Evolutionary conservation across 805 yeast species (phyloP).

Genomic region (Schizosaccharomyces japonicus): DNA sequence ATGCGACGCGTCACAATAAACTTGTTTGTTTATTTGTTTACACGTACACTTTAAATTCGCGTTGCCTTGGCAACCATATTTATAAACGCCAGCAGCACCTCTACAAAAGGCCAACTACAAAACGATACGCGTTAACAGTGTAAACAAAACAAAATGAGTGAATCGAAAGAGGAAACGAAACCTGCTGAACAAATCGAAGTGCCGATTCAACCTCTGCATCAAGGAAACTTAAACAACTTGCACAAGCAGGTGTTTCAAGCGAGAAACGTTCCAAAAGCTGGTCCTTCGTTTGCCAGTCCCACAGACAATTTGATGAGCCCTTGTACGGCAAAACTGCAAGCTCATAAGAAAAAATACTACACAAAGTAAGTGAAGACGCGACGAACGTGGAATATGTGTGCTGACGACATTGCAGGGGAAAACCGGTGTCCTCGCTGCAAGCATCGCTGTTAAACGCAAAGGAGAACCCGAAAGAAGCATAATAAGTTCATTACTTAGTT

Average conservation of each 20-base stretch:
- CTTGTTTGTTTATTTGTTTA: no score
- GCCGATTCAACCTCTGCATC: conserved; percentile 2
- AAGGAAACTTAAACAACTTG: background rate
- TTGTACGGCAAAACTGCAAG: conserved; percentile 30
- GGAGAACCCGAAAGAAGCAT: background rate
- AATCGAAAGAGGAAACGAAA: no score
- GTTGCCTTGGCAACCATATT: no score
- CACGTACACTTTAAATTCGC: no score
- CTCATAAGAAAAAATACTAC: conserved; percentile 23
- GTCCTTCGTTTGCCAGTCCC: conserved; percentile 23
- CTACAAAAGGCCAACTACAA: no score
- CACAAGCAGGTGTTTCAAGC: background rate
- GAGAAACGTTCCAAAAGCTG: background rate
- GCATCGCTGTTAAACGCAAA: background rate
- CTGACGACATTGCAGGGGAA: background rate
- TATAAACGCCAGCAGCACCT: no score
- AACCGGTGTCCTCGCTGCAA: background rate
- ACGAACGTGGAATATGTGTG: background rate
- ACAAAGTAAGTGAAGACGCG: conserved; percentile 16
- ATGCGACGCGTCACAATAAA: no score
- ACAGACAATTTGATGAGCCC: conserved; percentile 37
- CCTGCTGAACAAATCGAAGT: background rate
- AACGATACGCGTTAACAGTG: no score
- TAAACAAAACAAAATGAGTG: no score
- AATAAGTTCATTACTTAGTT: no score